phyloP scores from a whole-genome alignment of 129 eudicot species.

The Daucus carota region DH1_v3.0 NC_030389.2:30980501-30981000 shows the following conservation, averaged over 20 bases:
- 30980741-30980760: slow-evolving; percentile 73
- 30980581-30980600: slow-evolving; percentile 51
- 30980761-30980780: slow-evolving; percentile 72
- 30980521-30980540: slow-evolving; percentile 80
- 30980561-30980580: slow-evolving; percentile 87
- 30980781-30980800: slow-evolving; percentile 72
- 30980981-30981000: slow-evolving; percentile 16
- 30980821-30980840: background rate
- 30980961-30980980: slow-evolving; percentile 30
- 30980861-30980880: background rate
- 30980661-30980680: background rate
- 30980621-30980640: background rate
- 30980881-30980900: background rate
- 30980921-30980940: slow-evolving; percentile 67
- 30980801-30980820: slow-evolving; percentile 60
- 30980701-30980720: slow-evolving; percentile 86
- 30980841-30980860: background rate
- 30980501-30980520: slow-evolving; percentile 69
- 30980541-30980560: slow-evolving; percentile 83
- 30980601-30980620: background rate
- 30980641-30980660: background rate
- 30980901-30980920: slow-evolving; percentile 80
- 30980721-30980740: slow-evolving; percentile 77
- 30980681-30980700: slow-evolving; percentile 30
- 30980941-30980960: slow-evolving; percentile 48